phyloP scores from a whole-genome alignment of 805 yeast genomes.

The Wickerhamomyces pijperi region DNA sequence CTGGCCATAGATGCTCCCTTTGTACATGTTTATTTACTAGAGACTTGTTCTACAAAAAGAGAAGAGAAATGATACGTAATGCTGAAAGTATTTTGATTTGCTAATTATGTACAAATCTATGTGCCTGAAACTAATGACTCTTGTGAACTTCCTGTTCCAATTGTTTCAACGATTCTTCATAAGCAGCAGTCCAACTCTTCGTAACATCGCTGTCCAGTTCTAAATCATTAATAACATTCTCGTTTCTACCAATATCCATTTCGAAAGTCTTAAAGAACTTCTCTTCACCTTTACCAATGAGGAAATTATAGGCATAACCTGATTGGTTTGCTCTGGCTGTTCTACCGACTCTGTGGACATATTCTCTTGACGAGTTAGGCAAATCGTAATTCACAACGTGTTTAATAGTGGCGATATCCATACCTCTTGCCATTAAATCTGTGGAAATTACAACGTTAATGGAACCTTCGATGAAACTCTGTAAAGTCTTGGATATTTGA shows the following conservation, averaged over 20 bases:
- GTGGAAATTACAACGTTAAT: slow-evolving; percentile 60
- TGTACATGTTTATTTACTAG: too few relatives aligned
- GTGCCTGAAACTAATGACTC: too few relatives aligned
- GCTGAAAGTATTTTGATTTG: too few relatives aligned
- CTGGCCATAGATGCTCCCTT: too few relatives aligned
- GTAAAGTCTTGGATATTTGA: slow-evolving; percentile 45
- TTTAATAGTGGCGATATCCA: slow-evolving; percentile 61
- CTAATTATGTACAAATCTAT: too few relatives aligned
- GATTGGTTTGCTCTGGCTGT: slow-evolving; percentile 84
- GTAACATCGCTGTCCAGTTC: slow-evolving; percentile 10
- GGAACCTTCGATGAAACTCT: slow-evolving; percentile 44
- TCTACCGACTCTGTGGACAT: slow-evolving; percentile 93
- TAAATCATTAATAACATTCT: slow-evolving; percentile 25
- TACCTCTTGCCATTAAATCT: slow-evolving; percentile 93
- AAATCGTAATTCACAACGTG: slow-evolving; percentile 84
- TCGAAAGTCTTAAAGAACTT: slow-evolving; percentile 47
- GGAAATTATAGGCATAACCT: slow-evolving; percentile 68
- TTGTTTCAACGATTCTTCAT: slow-evolving; percentile 31
- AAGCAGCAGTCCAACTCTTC: slow-evolving; percentile 22
- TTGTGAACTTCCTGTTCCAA: slow-evolving; percentile 31
- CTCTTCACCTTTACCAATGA: slow-evolving; percentile 71
- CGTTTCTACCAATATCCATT: slow-evolving; percentile 41
- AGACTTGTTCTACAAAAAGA: too few relatives aligned
- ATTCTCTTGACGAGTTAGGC: slow-evolving; percentile 82
- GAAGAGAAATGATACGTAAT: too few relatives aligned